phyloP scores from a whole-genome alignment of 2,329 filamentous ascomycete species.

The Claviceps lovelessii region DNA sequence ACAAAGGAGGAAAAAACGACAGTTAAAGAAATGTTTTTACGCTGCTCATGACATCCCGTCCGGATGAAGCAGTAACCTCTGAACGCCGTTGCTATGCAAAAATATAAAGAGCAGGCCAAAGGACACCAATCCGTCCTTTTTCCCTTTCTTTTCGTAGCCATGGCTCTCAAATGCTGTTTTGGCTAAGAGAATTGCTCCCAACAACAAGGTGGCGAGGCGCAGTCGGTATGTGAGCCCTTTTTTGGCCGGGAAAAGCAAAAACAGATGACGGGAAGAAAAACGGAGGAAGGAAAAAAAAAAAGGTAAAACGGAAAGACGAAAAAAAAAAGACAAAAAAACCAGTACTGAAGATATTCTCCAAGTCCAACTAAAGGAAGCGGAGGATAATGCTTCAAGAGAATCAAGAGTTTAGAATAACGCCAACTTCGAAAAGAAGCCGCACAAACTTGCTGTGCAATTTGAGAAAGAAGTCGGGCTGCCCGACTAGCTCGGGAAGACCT shows the following conservation, averaged over 20 bases:
- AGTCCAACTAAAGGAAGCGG: neutral
- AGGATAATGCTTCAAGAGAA: no score
- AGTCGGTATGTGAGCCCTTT: neutral
- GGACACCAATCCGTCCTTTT: neutral
- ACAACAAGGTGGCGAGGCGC: neutral
- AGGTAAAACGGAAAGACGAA: neutral
- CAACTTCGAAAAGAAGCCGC: conserved; percentile 44
- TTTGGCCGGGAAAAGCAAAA: no score
- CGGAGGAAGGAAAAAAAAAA: neutral
- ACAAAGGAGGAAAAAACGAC: neutral
- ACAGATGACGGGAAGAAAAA: no score
- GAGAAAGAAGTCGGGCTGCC: conserved; percentile 53
- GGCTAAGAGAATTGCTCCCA: neutral
- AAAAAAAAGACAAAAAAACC: no score
- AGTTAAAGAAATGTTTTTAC: neutral
- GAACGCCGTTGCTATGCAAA: conserved; percentile 5
- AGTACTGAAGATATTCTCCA: neutral
- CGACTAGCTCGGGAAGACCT: conserved; percentile 51
- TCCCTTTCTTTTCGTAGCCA: neutral
- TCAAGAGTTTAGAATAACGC: conserved; percentile 37
- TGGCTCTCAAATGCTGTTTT: neutral
- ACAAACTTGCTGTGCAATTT: conserved; percentile 52
- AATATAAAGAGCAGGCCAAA: neutral
- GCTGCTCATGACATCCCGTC: neutral
- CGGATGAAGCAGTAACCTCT: neutral